Conservation (phyloP, 345 rosid genomes). For the Citropsis articulata region DNA sequence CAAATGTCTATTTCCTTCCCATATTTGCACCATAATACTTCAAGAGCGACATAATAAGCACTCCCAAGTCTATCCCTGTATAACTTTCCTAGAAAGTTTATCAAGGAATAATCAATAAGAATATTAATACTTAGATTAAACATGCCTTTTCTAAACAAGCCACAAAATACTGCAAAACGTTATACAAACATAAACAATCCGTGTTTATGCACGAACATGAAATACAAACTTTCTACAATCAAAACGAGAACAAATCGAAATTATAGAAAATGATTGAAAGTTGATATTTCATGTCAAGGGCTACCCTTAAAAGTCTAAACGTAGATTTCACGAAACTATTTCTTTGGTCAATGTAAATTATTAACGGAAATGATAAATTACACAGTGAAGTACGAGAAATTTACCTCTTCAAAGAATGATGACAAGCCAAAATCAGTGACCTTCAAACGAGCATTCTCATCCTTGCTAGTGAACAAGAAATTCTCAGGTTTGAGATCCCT, state of each 20-base stretch:
- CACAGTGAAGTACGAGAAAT: constrained; percentile 16
- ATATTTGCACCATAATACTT: constrained; percentile 59
- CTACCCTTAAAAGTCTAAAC: neutral
- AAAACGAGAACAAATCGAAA: too few relatives aligned
- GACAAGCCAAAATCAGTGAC: constrained; percentile 92
- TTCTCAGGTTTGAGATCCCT: constrained; percentile 96
- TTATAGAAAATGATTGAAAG: too few relatives aligned
- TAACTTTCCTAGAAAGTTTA: constrained; percentile 49
- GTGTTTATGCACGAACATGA: too few relatives aligned
- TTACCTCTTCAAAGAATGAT: constrained; percentile 51
- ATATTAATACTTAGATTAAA: too few relatives aligned
- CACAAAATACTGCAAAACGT: neutral
- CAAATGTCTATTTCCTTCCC: constrained; percentile 84
- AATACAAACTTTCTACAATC: too few relatives aligned
- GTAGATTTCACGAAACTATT: neutral
- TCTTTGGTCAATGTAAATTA: neutral
- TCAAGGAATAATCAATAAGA: neutral
- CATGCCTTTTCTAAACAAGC: too few relatives aligned
- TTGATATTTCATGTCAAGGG: too few relatives aligned
- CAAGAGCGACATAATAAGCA: constrained; percentile 91
- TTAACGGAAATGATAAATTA: constrained; percentile 4
- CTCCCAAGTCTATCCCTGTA: constrained; percentile 76
- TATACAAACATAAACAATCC: too few relatives aligned
- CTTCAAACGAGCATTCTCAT: constrained; percentile 58
- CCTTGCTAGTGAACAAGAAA: constrained; percentile 71